Evolutionary conservation across 371 early-diverging fungal genomes (phyloP), one percentile per base, ranked within the genome.

Genomic region (Zopfochytrium polystomum): DNA sequence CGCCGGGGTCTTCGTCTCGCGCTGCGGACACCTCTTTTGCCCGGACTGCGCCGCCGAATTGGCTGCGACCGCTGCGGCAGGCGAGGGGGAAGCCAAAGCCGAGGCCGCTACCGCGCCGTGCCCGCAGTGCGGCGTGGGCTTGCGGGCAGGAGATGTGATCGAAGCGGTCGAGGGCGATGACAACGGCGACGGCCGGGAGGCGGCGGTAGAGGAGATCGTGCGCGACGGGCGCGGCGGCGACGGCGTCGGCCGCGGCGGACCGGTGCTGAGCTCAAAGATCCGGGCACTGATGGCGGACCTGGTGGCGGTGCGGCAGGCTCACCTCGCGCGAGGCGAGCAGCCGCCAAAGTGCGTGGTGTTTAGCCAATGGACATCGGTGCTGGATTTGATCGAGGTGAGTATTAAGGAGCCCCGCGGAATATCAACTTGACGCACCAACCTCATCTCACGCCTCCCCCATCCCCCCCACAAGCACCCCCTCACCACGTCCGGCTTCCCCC

Each of bases 291-390:
- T 87, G 35, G 50, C 50, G 18, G 67, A 72, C 59, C 57, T 76
- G 27, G 33, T 55, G 9, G 33, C 31, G 0, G 70, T 66, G 1
- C 45, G 66, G 13, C 23, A 27, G 18, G 52, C 63, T 31, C 46
- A 27, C 30, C 20, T 44, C n/a, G 30, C 49, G 22, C 9, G 33
- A 25, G 51, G 49, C 2, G 58, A 54, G 11, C 55, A 51, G 4
- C 58, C 54, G 2, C 42, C 58, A n/a, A 84, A 82, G 60, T 65
- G 82, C 7, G 87, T 93, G 20, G 84, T 93, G 0, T 93, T 92
- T 71, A 90, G 90, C 5, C 94, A 92, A 59, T 93, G 89, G 76
- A 90, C 90, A 0, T 71, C 71, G 25, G 81, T 90, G 73, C 74
- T 92, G 30, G 85, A 87, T 50, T 57, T 92, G 29, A 76, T 88